Conservation (phyloP, 2,329 filamentous ascomycete genomes). For the Lecanicillium sp. region DNA sequence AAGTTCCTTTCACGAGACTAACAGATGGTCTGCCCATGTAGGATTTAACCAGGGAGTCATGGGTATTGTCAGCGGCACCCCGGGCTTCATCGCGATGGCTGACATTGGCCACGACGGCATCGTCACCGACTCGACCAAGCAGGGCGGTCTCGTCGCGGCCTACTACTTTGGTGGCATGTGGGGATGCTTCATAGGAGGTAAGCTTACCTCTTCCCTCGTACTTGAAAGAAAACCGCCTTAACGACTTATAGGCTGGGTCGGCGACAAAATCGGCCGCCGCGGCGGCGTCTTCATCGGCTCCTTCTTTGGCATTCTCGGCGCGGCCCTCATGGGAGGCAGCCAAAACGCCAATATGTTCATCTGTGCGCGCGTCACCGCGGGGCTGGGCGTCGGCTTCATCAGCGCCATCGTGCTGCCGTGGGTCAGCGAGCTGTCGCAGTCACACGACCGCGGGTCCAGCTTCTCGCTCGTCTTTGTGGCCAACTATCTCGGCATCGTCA, state of each 20-base stretch:
- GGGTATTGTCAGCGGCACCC: no score
- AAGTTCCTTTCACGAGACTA: no score
- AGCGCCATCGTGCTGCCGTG: conserved; percentile 40
- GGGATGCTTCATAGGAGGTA: conserved; percentile 37
- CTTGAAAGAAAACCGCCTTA: neutral
- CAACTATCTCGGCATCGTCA: conserved; percentile 40
- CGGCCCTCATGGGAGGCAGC: conserved; percentile 35
- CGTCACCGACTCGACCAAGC: conserved; percentile 37
- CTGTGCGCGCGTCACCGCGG: conserved; percentile 39
- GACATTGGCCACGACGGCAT: conserved; percentile 38
- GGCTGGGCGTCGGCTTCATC: conserved; percentile 42
- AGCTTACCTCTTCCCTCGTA: neutral
- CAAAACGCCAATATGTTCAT: conserved; percentile 39
- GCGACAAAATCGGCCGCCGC: conserved; percentile 40
- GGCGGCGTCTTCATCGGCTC: conserved; percentile 26
- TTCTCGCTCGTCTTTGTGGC: conserved; percentile 42
- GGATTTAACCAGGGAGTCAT: no score
- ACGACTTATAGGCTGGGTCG: conserved; percentile 28
- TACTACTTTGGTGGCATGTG: conserved; percentile 44
- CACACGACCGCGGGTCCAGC: conserved; percentile 35
- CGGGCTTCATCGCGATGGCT: conserved; percentile 30
- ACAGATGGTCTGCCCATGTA: no score
- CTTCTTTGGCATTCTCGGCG: conserved; percentile 24
- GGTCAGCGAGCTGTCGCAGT: conserved; percentile 37
- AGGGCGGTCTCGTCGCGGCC: conserved; percentile 42